A percentile compares a stretch with the other conserved stretches of the same genome.
Conservation (phyloP, 2,329 filamentous ascomycete species). For the Epichloe coenophiala region DNA sequence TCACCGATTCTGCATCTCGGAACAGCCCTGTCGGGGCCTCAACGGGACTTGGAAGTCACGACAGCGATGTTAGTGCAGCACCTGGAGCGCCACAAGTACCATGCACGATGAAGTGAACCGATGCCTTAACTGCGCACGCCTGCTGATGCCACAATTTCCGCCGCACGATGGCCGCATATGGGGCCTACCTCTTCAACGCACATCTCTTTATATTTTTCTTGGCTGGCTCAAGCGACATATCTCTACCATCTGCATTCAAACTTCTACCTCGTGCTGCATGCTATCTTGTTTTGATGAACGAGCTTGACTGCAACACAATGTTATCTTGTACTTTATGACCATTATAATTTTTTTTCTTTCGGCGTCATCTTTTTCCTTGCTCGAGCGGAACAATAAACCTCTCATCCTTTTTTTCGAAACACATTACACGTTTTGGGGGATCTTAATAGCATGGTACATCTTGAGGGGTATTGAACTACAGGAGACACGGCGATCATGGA, state of each 20-base stretch:
- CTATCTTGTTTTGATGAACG: too few relatives aligned
- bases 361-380: too few relatives aligned
- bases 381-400: too few relatives aligned
- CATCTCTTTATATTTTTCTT: slow-evolving; percentile 3
- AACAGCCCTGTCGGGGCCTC: neutral
- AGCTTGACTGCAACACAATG: too few relatives aligned
- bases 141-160: neutral
- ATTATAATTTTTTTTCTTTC: too few relatives aligned
- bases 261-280: neutral
- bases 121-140: neutral
- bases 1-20: neutral
- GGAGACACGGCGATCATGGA: neutral
- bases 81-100: neutral
- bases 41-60: neutral
- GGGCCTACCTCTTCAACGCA: slow-evolving; percentile 2
- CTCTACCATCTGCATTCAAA: neutral
- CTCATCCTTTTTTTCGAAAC: too few relatives aligned
- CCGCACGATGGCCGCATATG: slow-evolving; percentile 6
- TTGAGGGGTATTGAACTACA: too few relatives aligned
- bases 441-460: neutral
- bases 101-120: neutral
- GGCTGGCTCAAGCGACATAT: slow-evolving; percentile 11
- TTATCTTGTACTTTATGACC: too few relatives aligned
- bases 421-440: too few relatives aligned
- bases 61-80: neutral